Evolutionary conservation across 495 filamentous ascomycete species (phyloP).

Genomic region (Endocarpon pusillum): DNA sequence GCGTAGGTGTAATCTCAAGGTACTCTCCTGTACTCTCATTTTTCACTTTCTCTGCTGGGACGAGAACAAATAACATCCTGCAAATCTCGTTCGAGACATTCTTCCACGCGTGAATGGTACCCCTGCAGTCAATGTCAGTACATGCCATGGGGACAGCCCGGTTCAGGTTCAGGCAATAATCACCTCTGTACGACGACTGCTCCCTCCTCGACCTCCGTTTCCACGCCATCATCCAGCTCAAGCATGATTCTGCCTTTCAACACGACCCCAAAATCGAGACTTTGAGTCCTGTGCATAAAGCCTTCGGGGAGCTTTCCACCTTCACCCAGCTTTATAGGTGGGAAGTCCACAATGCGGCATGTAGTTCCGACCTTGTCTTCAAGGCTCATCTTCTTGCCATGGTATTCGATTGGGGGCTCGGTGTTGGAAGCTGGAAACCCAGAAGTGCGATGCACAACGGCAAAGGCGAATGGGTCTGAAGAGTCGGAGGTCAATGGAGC

Average conservation of each 20-base stretch:
- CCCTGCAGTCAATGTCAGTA: too few relatives aligned
- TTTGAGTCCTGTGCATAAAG: constrained; percentile 51
- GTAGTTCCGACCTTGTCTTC: background rate
- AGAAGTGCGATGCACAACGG: background rate
- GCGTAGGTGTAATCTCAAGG: too few relatives aligned
- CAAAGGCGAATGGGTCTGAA: background rate
- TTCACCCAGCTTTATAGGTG: too few relatives aligned
- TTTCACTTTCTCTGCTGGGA: background rate
- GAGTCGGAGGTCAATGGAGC: background rate
- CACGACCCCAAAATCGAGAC: constrained; percentile 63
- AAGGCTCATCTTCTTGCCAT: constrained; percentile 1
- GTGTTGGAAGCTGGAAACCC: background rate
- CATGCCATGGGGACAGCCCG: too few relatives aligned
- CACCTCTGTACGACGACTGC: constrained; percentile 1
- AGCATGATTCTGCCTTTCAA: constrained; percentile 39
- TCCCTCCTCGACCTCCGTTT: background rate
- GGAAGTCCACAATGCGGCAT: background rate
- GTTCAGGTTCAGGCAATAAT: too few relatives aligned
- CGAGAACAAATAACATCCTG: constrained; percentile 1
- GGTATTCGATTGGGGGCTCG: background rate
- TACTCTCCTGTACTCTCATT: too few relatives aligned
- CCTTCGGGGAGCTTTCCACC: background rate
- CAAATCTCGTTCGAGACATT: background rate
- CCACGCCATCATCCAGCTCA: constrained; percentile 1
- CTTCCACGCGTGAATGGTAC: constrained; percentile 1